phyloP scores from a whole-genome alignment of 805 yeast species.

The Zygosaccharomyces bailii region DNA sequence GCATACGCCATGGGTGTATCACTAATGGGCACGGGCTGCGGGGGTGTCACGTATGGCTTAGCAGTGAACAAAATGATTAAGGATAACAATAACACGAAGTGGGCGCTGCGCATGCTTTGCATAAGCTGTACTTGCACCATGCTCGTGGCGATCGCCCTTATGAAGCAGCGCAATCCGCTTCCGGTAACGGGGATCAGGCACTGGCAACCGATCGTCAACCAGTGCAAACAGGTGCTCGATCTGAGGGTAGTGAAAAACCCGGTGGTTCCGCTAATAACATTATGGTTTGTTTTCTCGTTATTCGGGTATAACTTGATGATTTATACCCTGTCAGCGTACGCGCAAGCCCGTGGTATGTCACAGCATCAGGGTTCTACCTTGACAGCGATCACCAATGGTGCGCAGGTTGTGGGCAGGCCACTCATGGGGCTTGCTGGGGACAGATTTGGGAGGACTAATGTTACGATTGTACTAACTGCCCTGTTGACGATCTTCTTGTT shows the following conservation, averaged over 20 bases:
- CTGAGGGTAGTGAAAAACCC: conserved; percentile 31
- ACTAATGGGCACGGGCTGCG: conserved; percentile 50
- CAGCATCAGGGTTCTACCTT: conserved; percentile 43
- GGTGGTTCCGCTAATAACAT: conserved; percentile 35
- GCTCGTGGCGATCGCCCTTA: conserved; percentile 40
- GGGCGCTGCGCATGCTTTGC: conserved; percentile 48
- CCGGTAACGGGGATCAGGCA: conserved; percentile 32
- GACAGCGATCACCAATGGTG: conserved; percentile 45
- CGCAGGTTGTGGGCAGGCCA: conserved; percentile 51
- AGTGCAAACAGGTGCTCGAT: conserved; percentile 38
- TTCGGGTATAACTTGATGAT: conserved; percentile 45
- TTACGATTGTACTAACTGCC: conserved; percentile 38
- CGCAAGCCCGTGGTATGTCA: conserved; percentile 46
- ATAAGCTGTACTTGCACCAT: conserved; percentile 41
- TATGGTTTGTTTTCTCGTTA: conserved; percentile 39
- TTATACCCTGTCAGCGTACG: conserved; percentile 47
- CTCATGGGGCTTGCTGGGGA: conserved; percentile 45
- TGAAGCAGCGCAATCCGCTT: conserved; percentile 44
- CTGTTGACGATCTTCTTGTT: conserved; percentile 40
- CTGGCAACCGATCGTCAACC: conserved; percentile 16
- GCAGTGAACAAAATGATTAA: conserved; percentile 42
- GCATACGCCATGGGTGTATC: conserved; percentile 52
- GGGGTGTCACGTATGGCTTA: conserved; percentile 46
- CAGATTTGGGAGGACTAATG: conserved; percentile 45
- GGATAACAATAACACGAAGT: conserved; percentile 41